Base-by-base conservation (phyloP, 176 grass and related monocot species). In the Pontederia crassipes region DNA sequence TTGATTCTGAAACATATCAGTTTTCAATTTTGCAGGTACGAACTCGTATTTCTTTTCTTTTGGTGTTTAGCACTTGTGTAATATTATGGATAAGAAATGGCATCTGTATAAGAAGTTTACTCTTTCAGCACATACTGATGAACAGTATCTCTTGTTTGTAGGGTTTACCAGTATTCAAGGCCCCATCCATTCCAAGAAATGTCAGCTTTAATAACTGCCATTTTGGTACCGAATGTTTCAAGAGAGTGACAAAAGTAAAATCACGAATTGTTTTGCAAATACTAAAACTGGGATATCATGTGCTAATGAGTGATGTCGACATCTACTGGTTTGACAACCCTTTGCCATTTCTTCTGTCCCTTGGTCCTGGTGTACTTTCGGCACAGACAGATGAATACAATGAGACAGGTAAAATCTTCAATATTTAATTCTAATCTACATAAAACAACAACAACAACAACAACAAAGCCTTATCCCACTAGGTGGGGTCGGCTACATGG, bases 361-460 rank as follows among this genome's bases (percentile, higher is more conserved):
- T 85, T 76, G 92, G 84, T 57, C 78, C 73, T 15, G 76, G 54
- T 12, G 77, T 75, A 68, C 75, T 97, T 47, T 68, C 49, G 58
- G 87, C 92, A 49, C 92, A 97, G 52, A 88, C 92, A 46, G 92
- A 97, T 76, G 92, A 97, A 85, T 88, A 58, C 57, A 88, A 81
- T 61, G 67, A 76, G n/a, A 97, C 81, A 58, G 81, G 92, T 88
- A 73, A 35, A 35, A 35, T 35, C 29, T 35, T 35, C 29, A 35
- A 35, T 35, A 35, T n/a, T n/a, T n/a, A n/a, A n/a, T n/a, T n/a
- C n/a, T n/a, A n/a, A n/a, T n/a, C n/a, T n/a, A n/a, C n/a, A n/a
- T n/a, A n/a, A n/a, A n/a, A n/a, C n/a, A n/a, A n/a, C n/a, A n/a
- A n/a, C n/a, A n/a, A n/a, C n/a, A n/a, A n/a, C n/a, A n/a, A n/a